phyloP scores from a whole-genome alignment of 768 basidiomycete species.

The Boletus fagicola region DNA sequence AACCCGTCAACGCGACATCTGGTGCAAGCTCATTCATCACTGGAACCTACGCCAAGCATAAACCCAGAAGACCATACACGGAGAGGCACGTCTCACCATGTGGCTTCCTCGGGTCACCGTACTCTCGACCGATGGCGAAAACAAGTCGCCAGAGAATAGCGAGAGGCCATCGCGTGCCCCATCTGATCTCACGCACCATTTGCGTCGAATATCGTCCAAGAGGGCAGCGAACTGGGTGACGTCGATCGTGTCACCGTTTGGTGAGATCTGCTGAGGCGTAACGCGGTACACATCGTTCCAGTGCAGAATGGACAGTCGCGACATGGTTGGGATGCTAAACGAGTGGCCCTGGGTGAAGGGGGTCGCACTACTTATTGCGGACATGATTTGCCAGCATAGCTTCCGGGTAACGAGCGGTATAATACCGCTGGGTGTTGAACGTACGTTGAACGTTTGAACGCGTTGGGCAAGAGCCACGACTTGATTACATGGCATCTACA shows the following conservation, averaged over 20 bases:
- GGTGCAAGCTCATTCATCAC: constrained; percentile 79
- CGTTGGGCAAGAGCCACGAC: no score
- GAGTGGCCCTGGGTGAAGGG: neutral
- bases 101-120: constrained; percentile 87
- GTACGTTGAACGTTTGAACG: no score
- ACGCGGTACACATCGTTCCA: constrained; percentile 88
- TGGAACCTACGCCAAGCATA: constrained; percentile 57
- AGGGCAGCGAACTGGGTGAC: constrained; percentile 83
- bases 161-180: constrained; percentile 68
- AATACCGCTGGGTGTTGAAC: no score
- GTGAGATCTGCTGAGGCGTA: constrained; percentile 63
- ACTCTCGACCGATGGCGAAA: constrained; percentile 84
- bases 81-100: constrained; percentile 55
- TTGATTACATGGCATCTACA: no score
- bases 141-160: constrained; percentile 87
- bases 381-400: no score
- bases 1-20: constrained; percentile 79
- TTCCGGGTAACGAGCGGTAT: no score
- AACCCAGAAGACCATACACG: neutral
- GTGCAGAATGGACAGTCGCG: constrained; percentile 51
- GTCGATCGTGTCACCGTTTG: constrained; percentile 65
- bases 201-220: constrained; percentile 57
- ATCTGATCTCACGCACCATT: constrained; percentile 51
- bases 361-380: constrained; percentile 4
- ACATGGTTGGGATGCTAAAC: constrained; percentile 29